Conservation (phyloP, 768 basidiomycete species). For the Podaxis carcinomalis region DNA sequence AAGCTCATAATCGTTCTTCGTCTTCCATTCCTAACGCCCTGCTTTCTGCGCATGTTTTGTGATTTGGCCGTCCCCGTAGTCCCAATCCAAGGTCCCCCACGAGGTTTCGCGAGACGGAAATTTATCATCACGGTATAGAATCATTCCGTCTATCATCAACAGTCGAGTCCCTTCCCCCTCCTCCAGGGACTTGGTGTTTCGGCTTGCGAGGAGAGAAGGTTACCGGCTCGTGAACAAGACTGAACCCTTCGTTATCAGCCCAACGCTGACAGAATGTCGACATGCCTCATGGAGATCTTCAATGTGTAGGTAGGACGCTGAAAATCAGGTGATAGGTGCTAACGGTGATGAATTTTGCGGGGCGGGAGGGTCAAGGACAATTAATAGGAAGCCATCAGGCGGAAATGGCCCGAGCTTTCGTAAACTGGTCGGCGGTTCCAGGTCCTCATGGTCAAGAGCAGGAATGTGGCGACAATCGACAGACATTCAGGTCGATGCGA, state of each 20-base stretch:
- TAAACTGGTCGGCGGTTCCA: not conserved
- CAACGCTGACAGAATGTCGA: not conserved
- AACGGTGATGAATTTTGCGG: not conserved
- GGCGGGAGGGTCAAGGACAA: not conserved
- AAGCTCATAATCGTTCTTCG: not conserved
- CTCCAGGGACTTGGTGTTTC: not conserved
- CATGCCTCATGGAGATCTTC: not conserved
- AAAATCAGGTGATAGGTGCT: not conserved
- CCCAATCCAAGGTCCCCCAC: not conserved
- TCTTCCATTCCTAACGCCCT: not conserved
- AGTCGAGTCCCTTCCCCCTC: not conserved
- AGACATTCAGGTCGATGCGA: not conserved
- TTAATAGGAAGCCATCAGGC: not conserved
- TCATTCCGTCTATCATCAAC: not conserved
- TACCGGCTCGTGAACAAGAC: not conserved
- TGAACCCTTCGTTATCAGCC: not conserved
- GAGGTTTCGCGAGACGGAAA: not conserved
- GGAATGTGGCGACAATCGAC: not conserved
- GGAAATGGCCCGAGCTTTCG: conserved; percentile 3
- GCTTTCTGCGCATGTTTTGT: not conserved
- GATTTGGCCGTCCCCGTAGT: not conserved
- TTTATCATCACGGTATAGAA: not conserved
- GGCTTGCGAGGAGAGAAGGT: not conserved
- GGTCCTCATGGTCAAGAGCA: not conserved
- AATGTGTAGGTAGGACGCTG: not conserved